Evolutionary conservation across 371 early-diverging fungal genomes (phyloP), one percentile per base, ranked within the genome.

Genomic region (Zopfochytrium polystomum): DNA sequence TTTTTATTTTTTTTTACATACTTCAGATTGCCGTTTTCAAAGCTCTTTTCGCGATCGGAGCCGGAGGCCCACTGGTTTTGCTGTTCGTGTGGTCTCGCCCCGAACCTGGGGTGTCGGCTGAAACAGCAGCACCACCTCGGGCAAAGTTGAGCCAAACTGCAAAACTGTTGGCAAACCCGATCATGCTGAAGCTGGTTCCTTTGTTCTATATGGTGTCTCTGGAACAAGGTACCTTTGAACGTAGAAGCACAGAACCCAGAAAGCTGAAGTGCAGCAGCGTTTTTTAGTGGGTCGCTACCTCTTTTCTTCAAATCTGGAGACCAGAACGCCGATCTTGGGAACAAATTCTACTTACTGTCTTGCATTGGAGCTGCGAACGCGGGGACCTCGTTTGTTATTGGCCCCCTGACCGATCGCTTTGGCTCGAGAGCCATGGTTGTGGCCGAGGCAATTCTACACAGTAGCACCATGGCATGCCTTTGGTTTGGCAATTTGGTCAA

Each of bases 91-190:
- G 52, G 54, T 25, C 30, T 13, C 58, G 59, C 3, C 65, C 65
- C 4, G 65, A 65, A 35, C 65, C 65, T 9, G 38, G 50, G 31
- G n/a, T n/a, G n/a, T n/a, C n/a, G n/a, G n/a, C n/a, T n/a, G n/a
- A n/a, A n/a, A n/a, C n/a, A n/a, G n/a, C n/a, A n/a, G n/a, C n/a
- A n/a, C n/a, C n/a, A n/a, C n/a, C n/a, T n/a, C n/a, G n/a, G n/a
- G n/a, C n/a, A n/a, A n/a, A n/a, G n/a, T n/a, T n/a, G n/a, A n/a
- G n/a, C n/a, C n/a, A 38, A n/a, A 65, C 66, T 2, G 47, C 43
- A 5, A 27, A 30, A n/a, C 29, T 65, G 1, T 32, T 54, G 15
- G 7, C 60, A 31, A 45, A 51, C 23, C 47, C 38, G 25, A 15
- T 54, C 23, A 60, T 65, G 55, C 13, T 65, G 2, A 34, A 53